These are phyloP conservation scores for Aspergillus ellipticus DNA, from an alignment of 495 filamentous ascomycete genomes.

Conservation along the genomic window DNA sequence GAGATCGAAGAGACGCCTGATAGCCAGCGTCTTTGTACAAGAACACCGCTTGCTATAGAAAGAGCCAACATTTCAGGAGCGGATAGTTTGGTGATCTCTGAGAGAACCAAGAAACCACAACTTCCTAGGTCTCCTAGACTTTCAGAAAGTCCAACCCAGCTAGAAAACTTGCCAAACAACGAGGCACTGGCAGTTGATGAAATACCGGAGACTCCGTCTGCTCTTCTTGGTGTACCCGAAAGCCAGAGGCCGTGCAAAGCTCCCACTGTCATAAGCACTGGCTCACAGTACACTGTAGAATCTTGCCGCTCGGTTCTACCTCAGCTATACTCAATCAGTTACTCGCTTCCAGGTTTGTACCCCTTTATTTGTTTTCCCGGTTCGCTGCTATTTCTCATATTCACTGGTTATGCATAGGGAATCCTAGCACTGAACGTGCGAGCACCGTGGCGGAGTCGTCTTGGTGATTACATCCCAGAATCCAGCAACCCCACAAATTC, in stretches of 20 bases:
- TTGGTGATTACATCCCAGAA: background rate
- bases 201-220: slow-evolving; percentile 27
- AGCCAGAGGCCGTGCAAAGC: slow-evolving; percentile 1
- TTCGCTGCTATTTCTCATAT: too few species aligned
- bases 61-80: background rate
- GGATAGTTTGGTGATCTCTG: background rate
- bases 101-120: background rate
- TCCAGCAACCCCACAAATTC: background rate
- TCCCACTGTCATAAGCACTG: background rate
- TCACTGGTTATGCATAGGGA: background rate
- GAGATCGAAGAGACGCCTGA: slow-evolving; percentile 14
- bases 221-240: background rate
- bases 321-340: background rate
- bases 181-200: slow-evolving; percentile 8
- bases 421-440: background rate
- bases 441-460: slow-evolving; percentile 2
- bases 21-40: background rate
- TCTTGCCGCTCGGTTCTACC: background rate
- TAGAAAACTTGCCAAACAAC: background rate
- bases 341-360: background rate
- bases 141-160: background rate
- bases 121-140: background rate
- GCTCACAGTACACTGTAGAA: slow-evolving; percentile 2
- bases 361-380: too few species aligned
- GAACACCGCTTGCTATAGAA: background rate